Percentiles rank a stretch among this genome's conserved stretches.
Evolutionary conservation across 2,329 filamentous ascomycete genomes (phyloP).

Genomic region (Xylariomycetidae sp.): DNA sequence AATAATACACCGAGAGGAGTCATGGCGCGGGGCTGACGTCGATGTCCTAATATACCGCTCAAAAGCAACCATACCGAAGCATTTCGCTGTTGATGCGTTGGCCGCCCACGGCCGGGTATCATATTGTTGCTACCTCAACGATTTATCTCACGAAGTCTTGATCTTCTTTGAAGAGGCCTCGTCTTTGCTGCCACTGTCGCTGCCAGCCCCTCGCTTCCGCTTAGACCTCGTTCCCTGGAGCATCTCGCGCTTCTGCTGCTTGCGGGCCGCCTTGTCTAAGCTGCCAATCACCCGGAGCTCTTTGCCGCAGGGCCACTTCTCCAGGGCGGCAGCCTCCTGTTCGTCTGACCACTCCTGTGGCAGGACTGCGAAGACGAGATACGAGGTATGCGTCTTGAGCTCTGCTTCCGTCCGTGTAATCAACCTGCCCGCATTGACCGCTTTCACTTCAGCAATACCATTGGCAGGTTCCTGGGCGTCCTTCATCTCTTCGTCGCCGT

Average conservation of each 20-base stretch:
- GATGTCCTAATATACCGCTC: too few species aligned
- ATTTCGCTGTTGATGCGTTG: too few species aligned
- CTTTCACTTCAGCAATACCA: too few species aligned
- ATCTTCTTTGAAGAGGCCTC: constrained; percentile 16
- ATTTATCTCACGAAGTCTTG: constrained; percentile 9
- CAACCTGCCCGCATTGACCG: constrained; percentile 70
- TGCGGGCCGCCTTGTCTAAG: constrained; percentile 47
- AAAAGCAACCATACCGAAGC: too few species aligned
- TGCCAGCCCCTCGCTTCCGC: constrained; percentile 29
- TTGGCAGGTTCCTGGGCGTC: constrained; percentile 15
- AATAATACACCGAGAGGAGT: too few species aligned
- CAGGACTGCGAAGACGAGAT: constrained; percentile 85
- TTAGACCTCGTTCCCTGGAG: constrained; percentile 43
- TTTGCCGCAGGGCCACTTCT: constrained; percentile 56
- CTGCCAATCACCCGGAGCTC: constrained; percentile 47
- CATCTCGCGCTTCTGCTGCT: constrained; percentile 50
- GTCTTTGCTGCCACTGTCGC: constrained; percentile 12
- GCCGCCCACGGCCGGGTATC: too few species aligned
- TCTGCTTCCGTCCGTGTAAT: constrained; percentile 80
- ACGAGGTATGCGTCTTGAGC: constrained; percentile 94
- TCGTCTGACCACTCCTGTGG: constrained; percentile 81
- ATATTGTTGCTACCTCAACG: too few species aligned
- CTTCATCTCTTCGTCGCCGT: constrained; percentile 20
- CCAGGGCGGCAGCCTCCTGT: constrained; percentile 65
- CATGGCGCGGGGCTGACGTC: too few species aligned